Conservation (phyloP, 768 basidiomycete species). For the Amanita rubescens region DNA sequence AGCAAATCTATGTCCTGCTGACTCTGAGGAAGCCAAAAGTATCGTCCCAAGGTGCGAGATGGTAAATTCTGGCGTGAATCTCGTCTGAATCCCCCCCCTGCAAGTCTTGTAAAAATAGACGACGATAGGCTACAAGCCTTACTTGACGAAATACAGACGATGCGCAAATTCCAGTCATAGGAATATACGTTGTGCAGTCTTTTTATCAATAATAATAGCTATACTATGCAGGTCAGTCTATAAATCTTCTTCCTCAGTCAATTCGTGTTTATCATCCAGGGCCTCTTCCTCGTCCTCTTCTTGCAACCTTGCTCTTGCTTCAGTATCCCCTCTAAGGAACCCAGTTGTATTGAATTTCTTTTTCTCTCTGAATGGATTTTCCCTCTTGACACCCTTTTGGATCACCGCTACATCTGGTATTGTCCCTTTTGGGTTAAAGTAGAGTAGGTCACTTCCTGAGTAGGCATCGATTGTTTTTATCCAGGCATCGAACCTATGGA, state of each 20-base stretch:
- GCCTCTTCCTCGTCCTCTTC: conserved; percentile 32
- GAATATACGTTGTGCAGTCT: background rate
- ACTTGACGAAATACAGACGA: conserved; percentile 83
- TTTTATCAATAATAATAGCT: no score
- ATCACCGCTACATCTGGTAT: conserved; percentile 69
- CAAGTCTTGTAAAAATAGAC: conserved; percentile 78
- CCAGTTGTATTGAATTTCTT: conserved; percentile 60
- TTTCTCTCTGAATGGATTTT: conserved; percentile 61
- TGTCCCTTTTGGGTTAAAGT: conserved; percentile 68
- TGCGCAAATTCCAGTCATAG: conserved; percentile 84
- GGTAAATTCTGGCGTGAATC: background rate
- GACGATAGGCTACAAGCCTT: conserved; percentile 79
- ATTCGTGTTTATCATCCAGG: conserved; percentile 29
- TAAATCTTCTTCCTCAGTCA: conserved; percentile 51
- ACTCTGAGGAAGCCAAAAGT: conserved; percentile 88
- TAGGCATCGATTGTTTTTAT: conserved; percentile 70
- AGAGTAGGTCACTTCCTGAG: conserved; percentile 68
- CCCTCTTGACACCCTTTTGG: conserved; percentile 47
- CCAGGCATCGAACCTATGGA: conserved; percentile 78
- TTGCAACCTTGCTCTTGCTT: conserved; percentile 22
- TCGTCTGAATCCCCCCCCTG: background rate
- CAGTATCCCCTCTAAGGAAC: conserved; percentile 28
- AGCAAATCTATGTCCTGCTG: conserved; percentile 83
- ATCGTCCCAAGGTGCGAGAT: conserved; percentile 70
- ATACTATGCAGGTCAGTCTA: background rate